These are phyloP conservation scores for Aspergillus felis DNA, from an alignment of 2,329 filamentous ascomycete genomes.

Conservation along the genomic window DNA sequence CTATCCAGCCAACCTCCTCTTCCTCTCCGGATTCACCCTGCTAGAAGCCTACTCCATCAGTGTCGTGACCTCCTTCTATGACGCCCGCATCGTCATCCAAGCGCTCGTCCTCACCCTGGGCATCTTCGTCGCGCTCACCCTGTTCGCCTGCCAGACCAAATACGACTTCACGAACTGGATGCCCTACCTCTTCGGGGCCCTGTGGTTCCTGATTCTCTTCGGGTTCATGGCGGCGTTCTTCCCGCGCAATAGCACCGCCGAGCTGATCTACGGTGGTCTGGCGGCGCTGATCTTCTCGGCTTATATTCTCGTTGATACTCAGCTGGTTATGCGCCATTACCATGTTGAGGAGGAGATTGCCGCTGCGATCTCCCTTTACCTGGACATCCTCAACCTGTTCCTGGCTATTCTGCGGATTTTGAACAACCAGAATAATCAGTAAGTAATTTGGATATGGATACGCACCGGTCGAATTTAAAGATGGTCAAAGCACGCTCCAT, in stretches of 20 bases:
- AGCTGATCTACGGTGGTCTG: constrained; percentile 79
- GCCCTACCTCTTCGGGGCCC: constrained; percentile 84
- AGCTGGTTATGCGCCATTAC: constrained; percentile 91
- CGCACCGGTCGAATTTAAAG: neutral
- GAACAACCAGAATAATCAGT: constrained; percentile 79
- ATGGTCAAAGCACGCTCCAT: too few species aligned
- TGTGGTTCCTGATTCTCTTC: constrained; percentile 89
- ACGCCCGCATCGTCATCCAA: constrained; percentile 78
- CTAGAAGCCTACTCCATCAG: constrained; percentile 92
- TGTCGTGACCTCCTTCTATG: constrained; percentile 88
- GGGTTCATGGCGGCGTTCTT: constrained; percentile 91
- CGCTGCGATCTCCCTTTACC: constrained; percentile 87
- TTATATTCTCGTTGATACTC: constrained; percentile 95
- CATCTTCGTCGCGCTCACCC: constrained; percentile 60
- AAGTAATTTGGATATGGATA: constrained; percentile 55
- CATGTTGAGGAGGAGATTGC: constrained; percentile 98
- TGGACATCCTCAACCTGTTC: constrained; percentile 97
- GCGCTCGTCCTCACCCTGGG: constrained; percentile 78
- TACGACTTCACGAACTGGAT: constrained; percentile 99
- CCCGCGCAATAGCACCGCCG: constrained; percentile 72
- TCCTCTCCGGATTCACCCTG: constrained; percentile 84
- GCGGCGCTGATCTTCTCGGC: constrained; percentile 85
- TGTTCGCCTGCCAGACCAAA: constrained; percentile 95
- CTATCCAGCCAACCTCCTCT: constrained; percentile 90
- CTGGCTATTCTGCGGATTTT: constrained; percentile 90